Percentiles rank a stretch among this genome's conserved stretches.
Conservation (phyloP, 331 rosid genomes). For the Rosa hybrid region DNA sequence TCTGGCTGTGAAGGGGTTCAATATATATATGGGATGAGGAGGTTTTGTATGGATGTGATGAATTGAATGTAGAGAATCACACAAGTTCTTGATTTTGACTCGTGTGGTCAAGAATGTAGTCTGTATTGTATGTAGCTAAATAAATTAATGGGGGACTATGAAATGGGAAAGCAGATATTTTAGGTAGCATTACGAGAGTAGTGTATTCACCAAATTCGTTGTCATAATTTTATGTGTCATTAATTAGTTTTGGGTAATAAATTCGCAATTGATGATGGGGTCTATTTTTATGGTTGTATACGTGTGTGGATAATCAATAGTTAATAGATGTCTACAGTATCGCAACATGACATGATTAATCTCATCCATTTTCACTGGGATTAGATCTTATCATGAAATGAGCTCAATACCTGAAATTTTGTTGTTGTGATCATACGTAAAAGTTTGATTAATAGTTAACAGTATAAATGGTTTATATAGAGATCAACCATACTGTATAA, state of each 20-base stretch:
- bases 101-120: slow-evolving; percentile 30
- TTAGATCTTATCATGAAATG: no score
- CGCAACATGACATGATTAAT: no score
- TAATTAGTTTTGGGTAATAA: neutral
- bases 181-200: neutral
- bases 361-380: no score
- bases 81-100: slow-evolving; percentile 29
- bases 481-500: no score
- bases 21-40: neutral
- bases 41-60: slow-evolving; percentile 8
- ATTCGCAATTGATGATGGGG: neutral
- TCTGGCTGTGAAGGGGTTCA: neutral
- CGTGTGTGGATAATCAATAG: no score
- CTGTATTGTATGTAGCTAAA: slow-evolving; percentile 10
- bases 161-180: slow-evolving; percentile 15
- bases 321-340: no score
- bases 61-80: slow-evolving; percentile 4
- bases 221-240: neutral
- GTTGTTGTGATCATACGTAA: no score
- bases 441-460: no score
- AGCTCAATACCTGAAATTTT: no score
- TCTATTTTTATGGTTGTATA: no score
- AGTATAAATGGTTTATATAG: no score
- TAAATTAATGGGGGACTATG: neutral
- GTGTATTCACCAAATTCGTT: neutral